Base-by-base conservation (phyloP, 2,329 filamentous ascomycete genomes). In the Aureobasidium subglaciale region DNA sequence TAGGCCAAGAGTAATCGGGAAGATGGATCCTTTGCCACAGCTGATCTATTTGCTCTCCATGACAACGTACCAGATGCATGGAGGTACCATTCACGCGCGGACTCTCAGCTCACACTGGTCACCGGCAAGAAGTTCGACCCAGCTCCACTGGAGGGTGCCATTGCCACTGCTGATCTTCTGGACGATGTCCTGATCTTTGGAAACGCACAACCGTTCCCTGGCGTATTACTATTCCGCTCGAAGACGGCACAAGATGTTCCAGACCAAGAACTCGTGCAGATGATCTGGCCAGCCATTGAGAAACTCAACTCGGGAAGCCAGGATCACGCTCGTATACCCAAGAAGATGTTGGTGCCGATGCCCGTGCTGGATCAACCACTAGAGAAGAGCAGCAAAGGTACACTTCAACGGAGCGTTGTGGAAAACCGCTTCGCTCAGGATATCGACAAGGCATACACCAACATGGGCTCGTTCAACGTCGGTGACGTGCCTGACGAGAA, bases 81-180 rank as follows among this genome's bases (percentile, higher is more conserved):
- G 83, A 75, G 76, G 30, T 86, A 86, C 62, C 75, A 84, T 53
- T 81, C 79, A 1, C 72, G 84, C 35, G 76, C 77, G 0, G 85
- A 87, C 60, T 76, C 80, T 3, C 82, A 82, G 52, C 74, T 87
- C 32, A 80, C 79, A 0, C 72, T 87, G 4, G 70, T 80, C 9
- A 87, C 83, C 6, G 84, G 84, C 2, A 86, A 86, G 70, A 87
- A 87, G 61, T 85, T 87, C 58, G 82, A 86, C 60, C 83, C 84
- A 1, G 77, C 78, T 1, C 78, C 80, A 0, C 65, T 86, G 3
- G 84, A 87, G 64, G 77, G 75, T 2, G 73, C 72, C 0, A 75
- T 86, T 4, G 66, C 74, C 1, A 70, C 75, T 1, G 64, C 65
- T 10, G 60, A 66, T 1, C 25, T 76, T 1, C 61, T 86, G 0